phyloP scores from a whole-genome alignment of 306 rosid genomes.

The Trichosanthes cucumerina region DNA sequence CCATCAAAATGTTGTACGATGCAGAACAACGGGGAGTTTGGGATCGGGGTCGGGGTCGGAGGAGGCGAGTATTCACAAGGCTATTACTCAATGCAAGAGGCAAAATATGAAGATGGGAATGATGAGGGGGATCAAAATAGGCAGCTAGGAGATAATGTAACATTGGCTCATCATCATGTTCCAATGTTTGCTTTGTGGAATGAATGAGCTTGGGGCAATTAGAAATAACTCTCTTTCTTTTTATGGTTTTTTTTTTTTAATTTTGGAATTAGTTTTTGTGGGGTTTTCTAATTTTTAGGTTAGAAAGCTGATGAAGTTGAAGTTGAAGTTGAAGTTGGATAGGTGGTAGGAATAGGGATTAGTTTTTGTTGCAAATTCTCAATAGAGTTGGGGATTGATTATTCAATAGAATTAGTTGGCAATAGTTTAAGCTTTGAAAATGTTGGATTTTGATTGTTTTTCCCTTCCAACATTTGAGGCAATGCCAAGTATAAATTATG shows the following conservation, averaged over 20 bases:
- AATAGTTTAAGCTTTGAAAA: neutral
- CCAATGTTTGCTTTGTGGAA: conserved; percentile 87
- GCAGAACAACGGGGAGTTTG: conserved; percentile 33
- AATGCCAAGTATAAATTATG: neutral
- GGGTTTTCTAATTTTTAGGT: neutral
- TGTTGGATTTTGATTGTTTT: neutral
- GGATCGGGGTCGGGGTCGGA: conserved; percentile 20
- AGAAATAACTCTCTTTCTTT: neutral
- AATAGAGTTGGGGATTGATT: neutral
- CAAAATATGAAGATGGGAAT: conserved; percentile 50
- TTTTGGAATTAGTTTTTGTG: neutral
- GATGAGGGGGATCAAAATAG: conserved; percentile 36
- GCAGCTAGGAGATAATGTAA: conserved; percentile 36
- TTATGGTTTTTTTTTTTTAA: neutral
- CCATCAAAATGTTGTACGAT: conserved; percentile 12
- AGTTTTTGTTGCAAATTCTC: neutral
- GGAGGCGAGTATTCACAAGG: conserved; percentile 54
- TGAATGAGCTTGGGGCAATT: conserved; percentile 20
- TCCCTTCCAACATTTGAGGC: neutral
- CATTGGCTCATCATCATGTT: conserved; percentile 58
- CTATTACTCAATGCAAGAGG: conserved; percentile 43
- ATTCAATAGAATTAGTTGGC: neutral
- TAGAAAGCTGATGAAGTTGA: neutral
- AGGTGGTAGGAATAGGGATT: neutral
- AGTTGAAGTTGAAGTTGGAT: too few relatives aligned